A percentile compares a stretch with the other conserved stretches of the same genome.
Evolutionary conservation across 106 monocot species (phyloP).

Genomic region (Iris macrosiphon): DNA sequence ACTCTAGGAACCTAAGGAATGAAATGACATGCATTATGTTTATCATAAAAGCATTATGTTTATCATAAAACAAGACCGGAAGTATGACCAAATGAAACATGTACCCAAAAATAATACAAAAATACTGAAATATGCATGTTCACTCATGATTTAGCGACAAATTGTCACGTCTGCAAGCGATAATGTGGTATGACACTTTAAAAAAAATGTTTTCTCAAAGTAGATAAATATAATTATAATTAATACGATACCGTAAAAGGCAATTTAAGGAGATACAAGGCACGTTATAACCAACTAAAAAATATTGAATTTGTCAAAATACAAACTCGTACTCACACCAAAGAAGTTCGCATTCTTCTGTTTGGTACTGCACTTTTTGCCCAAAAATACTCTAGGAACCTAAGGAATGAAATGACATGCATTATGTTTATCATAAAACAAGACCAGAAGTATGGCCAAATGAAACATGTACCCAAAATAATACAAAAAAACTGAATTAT

Average conservation of each 20-base stretch:
- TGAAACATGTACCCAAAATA: background rate
- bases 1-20: no score
- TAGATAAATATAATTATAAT: no score
- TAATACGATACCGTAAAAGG: background rate
- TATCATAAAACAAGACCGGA: no score
- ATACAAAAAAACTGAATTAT: background rate
- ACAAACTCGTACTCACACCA: constrained; percentile 27
- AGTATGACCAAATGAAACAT: no score
- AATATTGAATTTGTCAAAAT: background rate
- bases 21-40: no score
- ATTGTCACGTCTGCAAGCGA: background rate
- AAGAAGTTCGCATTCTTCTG: constrained; percentile 42
- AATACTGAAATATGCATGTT: background rate
- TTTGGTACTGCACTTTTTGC: constrained; percentile 34
- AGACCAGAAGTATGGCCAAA: no score
- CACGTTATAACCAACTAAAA: no score
- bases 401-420: no score
- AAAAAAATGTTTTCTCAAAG: background rate
- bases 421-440: no score
- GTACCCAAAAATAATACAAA: background rate
- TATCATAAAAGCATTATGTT: no score
- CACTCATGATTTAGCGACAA: background rate
- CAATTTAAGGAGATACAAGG: background rate
- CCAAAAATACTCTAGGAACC: background rate
- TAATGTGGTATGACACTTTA: background rate